Conservation (phyloP, 139 green algal species). For the Closterium sp. region DNA sequence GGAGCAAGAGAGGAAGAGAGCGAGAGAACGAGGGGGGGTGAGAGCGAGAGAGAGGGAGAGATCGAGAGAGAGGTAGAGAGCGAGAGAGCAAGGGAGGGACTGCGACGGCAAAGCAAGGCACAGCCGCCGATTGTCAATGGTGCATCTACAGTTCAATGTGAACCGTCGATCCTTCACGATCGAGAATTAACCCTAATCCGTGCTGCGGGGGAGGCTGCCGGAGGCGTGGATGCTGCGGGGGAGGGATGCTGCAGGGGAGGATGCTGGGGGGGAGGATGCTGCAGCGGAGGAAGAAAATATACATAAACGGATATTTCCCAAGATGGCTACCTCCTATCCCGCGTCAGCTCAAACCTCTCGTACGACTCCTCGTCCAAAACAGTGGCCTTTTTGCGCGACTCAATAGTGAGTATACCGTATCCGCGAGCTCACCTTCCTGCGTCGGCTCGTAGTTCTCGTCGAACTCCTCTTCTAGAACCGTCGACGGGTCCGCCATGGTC, state of each 20-base stretch:
- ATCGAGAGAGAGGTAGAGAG: not conserved
- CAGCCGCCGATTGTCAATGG: not conserved
- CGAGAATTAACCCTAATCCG: not conserved
- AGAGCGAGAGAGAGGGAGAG: not conserved
- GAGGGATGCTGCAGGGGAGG: no score
- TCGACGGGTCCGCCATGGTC: conserved; percentile 21
- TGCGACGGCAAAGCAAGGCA: not conserved
- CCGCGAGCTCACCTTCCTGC: conserved; percentile 52
- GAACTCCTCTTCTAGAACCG: conserved; percentile 71
- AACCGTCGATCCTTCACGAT: not conserved
- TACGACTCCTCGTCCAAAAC: not conserved
- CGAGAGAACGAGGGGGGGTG: not conserved
- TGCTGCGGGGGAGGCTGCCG: not conserved
- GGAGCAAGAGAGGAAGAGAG: not conserved
- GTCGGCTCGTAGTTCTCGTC: conserved; percentile 78
- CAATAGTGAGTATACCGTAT: not conserved
- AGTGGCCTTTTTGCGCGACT: not conserved
- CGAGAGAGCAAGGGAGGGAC: not conserved
- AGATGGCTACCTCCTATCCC: not conserved
- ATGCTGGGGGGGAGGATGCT: no score
- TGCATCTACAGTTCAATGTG: not conserved
- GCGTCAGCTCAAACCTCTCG: not conserved
- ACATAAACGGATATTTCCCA: no score
- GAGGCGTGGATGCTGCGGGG: no score
- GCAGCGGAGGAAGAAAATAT: no score